These are phyloP conservation scores for Fusarium tanahbumbuense DNA, from an alignment of 2,329 filamentous ascomycete species.

Conservation along the genomic window DNA sequence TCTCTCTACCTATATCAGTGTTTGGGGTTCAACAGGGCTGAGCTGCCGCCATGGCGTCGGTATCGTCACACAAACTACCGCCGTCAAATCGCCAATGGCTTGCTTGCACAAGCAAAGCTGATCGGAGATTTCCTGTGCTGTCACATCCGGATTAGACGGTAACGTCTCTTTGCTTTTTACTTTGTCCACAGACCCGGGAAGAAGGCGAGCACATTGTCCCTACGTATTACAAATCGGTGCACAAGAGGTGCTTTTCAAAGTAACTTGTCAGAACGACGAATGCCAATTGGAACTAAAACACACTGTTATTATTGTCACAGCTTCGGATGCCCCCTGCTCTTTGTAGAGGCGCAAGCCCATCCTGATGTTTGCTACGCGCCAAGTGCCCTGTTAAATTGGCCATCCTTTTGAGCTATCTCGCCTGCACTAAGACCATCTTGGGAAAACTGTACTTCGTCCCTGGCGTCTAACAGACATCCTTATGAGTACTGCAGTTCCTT, in stretches of 20 bases:
- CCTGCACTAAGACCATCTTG: not conserved
- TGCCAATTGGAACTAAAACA: not conserved
- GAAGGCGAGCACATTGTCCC: not conserved
- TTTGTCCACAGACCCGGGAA: slow-evolving; percentile 6
- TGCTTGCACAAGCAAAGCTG: not conserved
- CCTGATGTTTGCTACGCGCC: slow-evolving; percentile 3
- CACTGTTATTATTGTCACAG: not conserved
- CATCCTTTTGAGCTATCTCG: not conserved
- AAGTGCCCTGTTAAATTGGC: not conserved
- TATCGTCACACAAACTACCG: slow-evolving; percentile 16
- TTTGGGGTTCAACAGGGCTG: slow-evolving; percentile 35
- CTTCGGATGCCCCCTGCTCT: not conserved
- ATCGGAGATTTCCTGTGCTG: slow-evolving; percentile 17
- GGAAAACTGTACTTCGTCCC: not conserved
- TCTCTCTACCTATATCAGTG: not conserved
- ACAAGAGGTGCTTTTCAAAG: not conserved
- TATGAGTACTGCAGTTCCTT: not conserved
- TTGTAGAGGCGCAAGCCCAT: slow-evolving; percentile 1
- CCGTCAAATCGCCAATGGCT: not conserved
- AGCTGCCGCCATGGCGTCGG: slow-evolving; percentile 33
- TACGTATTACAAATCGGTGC: not conserved
- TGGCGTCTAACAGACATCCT: slow-evolving; percentile 6
- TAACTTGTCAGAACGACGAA: not conserved
- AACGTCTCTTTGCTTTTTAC: slow-evolving; percentile 5
- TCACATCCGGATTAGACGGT: slow-evolving; percentile 12